phyloP scores from a whole-genome alignment of 1,284 basidiomycete genomes.

The Heimioporus punctisporus region DNA sequence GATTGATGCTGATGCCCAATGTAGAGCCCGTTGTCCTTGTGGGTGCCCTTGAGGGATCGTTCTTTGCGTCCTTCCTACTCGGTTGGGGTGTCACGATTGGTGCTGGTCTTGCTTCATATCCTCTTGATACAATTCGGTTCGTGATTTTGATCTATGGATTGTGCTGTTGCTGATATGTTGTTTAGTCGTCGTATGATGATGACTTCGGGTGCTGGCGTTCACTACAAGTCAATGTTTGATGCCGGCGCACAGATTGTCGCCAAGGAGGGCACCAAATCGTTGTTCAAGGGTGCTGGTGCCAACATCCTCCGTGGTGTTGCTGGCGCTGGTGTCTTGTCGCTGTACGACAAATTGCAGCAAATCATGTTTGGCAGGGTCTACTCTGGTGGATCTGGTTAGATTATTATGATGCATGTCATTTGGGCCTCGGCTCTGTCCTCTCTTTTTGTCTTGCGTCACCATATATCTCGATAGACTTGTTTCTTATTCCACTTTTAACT shows the following conservation, averaged over 20 bases:
- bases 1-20: conserved; percentile 17
- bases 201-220: conserved; percentile 83
- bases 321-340: conserved; percentile 95
- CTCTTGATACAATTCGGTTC: conserved; percentile 91
- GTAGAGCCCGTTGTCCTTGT: conserved; percentile 91
- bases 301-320: conserved; percentile 99
- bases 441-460: conserved; percentile 23
- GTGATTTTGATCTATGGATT: conserved; percentile 27
- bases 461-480: conserved; percentile 36
- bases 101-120: conserved; percentile 96
- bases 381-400: conserved; percentile 63
- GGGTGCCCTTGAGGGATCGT: conserved; percentile 87
- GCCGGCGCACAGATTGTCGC: conserved; percentile 83
- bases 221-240: conserved; percentile 95
- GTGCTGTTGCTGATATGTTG: conserved; percentile 7
- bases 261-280: conserved; percentile 89
- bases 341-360: conserved; percentile 94
- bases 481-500: conserved; percentile 33
- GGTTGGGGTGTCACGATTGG: conserved; percentile 96
- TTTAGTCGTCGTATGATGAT: conserved; percentile 95
- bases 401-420: conserved; percentile 1
- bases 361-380: conserved; percentile 97
- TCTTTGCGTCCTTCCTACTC: conserved; percentile 90
- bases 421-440: conserved; percentile 35
- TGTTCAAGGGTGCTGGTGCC: conserved; percentile 97